Evolutionary conservation across 2,329 filamentous ascomycete species (phyloP).

Genomic region (Xylariomycetidae sp.): DNA sequence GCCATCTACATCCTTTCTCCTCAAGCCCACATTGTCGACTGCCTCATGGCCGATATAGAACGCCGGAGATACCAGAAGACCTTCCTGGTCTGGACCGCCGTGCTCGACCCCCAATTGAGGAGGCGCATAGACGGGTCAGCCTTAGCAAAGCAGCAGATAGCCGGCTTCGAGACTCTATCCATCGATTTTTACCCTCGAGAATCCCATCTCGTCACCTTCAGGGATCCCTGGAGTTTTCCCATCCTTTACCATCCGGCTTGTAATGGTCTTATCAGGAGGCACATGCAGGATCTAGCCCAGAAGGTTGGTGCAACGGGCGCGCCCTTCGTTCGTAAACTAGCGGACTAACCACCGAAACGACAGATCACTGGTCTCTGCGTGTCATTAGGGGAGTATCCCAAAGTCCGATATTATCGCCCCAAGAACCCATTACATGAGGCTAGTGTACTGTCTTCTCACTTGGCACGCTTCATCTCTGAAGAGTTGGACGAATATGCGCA

Average conservation of each 20-base stretch:
- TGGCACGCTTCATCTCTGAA: constrained; percentile 87
- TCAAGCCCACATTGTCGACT: constrained; percentile 84
- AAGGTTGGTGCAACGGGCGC: constrained; percentile 62
- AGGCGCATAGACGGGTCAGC: constrained; percentile 70
- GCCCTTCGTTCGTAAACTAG: too few relatives aligned
- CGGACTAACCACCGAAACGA: too few relatives aligned
- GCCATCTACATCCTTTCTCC: constrained; percentile 90
- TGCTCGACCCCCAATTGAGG: constrained; percentile 66
- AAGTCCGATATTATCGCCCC: constrained; percentile 86
- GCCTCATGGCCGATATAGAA: constrained; percentile 88
- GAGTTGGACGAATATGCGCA: constrained; percentile 87
- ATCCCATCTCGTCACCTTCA: constrained; percentile 84
- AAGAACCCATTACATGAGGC: constrained; percentile 76
- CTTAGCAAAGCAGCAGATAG: constrained; percentile 67
- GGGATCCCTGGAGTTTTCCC: constrained; percentile 94
- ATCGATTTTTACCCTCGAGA: constrained; percentile 89
- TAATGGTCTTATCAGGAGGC: constrained; percentile 74
- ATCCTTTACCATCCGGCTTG: constrained; percentile 87
- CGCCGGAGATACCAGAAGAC: constrained; percentile 72
- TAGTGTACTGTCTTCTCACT: constrained; percentile 76
- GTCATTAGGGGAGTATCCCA: constrained; percentile 87
- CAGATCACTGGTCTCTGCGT: constrained; percentile 85
- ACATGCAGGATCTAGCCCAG: constrained; percentile 81
- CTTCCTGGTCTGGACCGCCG: constrained; percentile 80
- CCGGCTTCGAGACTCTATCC: constrained; percentile 76